Conservation (phyloP, 768 basidiomycete genomes). For the Austroboletus festivus region DNA sequence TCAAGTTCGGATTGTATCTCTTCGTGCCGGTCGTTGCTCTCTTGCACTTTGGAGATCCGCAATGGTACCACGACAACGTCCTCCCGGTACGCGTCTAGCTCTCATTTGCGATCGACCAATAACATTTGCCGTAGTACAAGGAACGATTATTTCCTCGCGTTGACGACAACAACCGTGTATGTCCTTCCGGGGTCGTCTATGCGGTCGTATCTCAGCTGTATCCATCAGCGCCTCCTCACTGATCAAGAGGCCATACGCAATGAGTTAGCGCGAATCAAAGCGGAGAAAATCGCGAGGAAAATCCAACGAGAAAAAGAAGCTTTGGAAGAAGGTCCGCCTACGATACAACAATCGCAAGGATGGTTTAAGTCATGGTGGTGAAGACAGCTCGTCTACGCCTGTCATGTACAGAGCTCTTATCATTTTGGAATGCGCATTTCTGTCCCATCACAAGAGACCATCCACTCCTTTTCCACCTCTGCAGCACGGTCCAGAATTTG, state of each 20-base stretch:
- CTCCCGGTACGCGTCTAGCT: slow-evolving; percentile 53
- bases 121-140: slow-evolving; percentile 52
- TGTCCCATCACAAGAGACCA: slow-evolving; percentile 29
- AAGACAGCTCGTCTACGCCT: no score
- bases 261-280: slow-evolving; percentile 70
- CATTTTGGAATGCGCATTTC: slow-evolving; percentile 20
- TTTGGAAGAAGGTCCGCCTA: slow-evolving; percentile 14
- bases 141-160: slow-evolving; percentile 66
- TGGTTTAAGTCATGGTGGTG: slow-evolving; percentile 29
- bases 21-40: slow-evolving; percentile 80
- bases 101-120: not conserved
- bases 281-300: slow-evolving; percentile 35
- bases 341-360: slow-evolving; percentile 20
- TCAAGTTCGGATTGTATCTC: slow-evolving; percentile 86
- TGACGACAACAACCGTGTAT: slow-evolving; percentile 53
- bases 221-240: slow-evolving; percentile 54
- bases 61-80: slow-evolving; percentile 79
- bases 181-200: slow-evolving; percentile 6
- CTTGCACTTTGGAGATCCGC: slow-evolving; percentile 83
- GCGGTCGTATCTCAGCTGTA: slow-evolving; percentile 7
- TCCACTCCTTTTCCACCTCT: slow-evolving; percentile 27
- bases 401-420: no score
- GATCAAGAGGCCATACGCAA: slow-evolving; percentile 63
- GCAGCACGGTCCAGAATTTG: slow-evolving; percentile 36
- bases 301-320: not conserved